Percentiles rank a stretch among this genome's conserved stretches.
These are phyloP conservation scores for Penicillium coffeae DNA, from an alignment of 495 filamentous ascomycete genomes.

Conservation along the genomic window DNA sequence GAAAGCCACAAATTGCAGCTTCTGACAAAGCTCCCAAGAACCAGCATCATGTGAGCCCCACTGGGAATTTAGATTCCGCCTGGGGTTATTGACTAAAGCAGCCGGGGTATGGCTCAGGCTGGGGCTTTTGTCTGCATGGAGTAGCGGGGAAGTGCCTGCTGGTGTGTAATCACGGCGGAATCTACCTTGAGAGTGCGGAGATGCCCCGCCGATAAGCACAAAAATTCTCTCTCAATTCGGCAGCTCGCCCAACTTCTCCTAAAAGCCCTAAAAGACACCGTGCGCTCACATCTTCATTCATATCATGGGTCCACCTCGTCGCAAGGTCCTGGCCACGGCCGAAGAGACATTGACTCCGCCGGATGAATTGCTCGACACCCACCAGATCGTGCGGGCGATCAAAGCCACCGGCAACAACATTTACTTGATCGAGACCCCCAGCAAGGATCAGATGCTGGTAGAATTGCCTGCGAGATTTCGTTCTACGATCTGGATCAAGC, in stretches of 20 bases:
- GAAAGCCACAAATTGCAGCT: neutral
- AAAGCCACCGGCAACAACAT: constrained; percentile 85
- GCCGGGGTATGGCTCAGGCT: too few relatives aligned
- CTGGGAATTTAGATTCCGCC: neutral
- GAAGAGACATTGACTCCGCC: constrained; percentile 75
- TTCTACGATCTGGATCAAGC: constrained; percentile 85
- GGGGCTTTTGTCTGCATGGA: neutral
- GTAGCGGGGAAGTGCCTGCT: neutral
- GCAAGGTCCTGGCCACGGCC: constrained; percentile 67
- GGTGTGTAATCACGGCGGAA: constrained; percentile 6
- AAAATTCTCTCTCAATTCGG: constrained; percentile 10
- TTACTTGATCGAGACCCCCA: constrained; percentile 66
- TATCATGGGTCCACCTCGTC: constrained; percentile 69
- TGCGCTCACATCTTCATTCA: neutral
- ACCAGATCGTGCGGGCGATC: constrained; percentile 69
- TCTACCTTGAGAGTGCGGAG: constrained; percentile 5
- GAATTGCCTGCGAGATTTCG: constrained; percentile 81
- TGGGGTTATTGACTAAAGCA: neutral
- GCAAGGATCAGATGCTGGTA: constrained; percentile 54
- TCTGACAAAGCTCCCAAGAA: neutral
- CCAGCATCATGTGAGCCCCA: neutral
- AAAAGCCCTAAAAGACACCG: too few relatives aligned
- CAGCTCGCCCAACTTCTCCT: too few relatives aligned
- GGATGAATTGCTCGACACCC: constrained; percentile 54
- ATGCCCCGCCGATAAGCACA: constrained; percentile 22